phyloP scores from a whole-genome alignment of 2,329 filamentous ascomycete species.

The Botryotinia narcissicola region DNA sequence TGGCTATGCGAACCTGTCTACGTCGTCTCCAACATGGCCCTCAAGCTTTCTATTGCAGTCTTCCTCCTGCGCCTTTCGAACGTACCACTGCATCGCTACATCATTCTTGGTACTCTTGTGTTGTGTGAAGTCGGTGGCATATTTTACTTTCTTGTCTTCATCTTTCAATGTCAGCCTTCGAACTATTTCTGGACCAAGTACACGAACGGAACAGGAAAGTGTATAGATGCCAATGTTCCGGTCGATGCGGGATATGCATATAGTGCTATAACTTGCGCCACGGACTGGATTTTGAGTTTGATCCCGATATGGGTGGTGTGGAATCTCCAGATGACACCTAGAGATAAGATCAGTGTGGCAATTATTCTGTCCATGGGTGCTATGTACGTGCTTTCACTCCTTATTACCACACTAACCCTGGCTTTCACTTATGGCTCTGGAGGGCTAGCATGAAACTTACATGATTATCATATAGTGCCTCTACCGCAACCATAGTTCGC shows the following conservation, averaged over 20 bases:
- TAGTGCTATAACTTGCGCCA: constrained; percentile 42
- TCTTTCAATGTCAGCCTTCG: constrained; percentile 43
- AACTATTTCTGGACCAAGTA: constrained; percentile 43
- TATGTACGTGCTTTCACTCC: constrained; percentile 36
- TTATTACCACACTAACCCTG: not conserved
- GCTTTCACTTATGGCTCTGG: not conserved
- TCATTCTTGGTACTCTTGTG: constrained; percentile 39
- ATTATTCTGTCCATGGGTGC: constrained; percentile 39
- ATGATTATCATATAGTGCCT: constrained; percentile 34
- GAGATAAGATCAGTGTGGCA: constrained; percentile 41
- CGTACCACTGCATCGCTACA: constrained; percentile 36
- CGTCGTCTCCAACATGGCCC: constrained; percentile 41
- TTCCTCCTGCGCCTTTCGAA: constrained; percentile 43
- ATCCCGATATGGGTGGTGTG: constrained; percentile 45
- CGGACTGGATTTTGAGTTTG: constrained; percentile 44
- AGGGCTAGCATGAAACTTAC: not conserved
- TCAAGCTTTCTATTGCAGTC: constrained; percentile 43
- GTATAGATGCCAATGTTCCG: constrained; percentile 37
- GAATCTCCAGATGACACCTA: constrained; percentile 43
- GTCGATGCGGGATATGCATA: constrained; percentile 42
- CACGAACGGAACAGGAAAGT: constrained; percentile 37
- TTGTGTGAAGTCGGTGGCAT: constrained; percentile 39
- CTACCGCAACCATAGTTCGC: constrained; percentile 44
- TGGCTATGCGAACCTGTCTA: constrained; percentile 44
- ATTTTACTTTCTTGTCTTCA: constrained; percentile 42